Evolutionary conservation across 306 rosid genomes (phyloP).

Genomic region (Cucumis melo): DNA sequence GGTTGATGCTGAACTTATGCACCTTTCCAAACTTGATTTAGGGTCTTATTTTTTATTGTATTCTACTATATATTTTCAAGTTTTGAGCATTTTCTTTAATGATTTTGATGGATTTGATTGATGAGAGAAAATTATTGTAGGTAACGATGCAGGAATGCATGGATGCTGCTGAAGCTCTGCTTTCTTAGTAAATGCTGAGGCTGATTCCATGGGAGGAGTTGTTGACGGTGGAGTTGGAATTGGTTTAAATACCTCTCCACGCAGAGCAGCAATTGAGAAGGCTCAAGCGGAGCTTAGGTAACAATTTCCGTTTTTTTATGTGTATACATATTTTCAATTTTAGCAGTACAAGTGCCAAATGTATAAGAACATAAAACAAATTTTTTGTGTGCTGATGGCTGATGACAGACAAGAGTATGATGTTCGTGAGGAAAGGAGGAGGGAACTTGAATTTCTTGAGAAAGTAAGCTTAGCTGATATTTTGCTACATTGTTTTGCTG

Average conservation of each 20-base stretch:
- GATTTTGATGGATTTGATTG: slow-evolving; percentile 16
- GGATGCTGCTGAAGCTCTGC: slow-evolving; percentile 71
- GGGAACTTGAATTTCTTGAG: slow-evolving; percentile 93
- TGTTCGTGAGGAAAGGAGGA: slow-evolving; percentile 90
- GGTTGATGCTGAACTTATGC: not conserved
- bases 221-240: slow-evolving; percentile 90
- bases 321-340: not conserved
- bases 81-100: not conserved
- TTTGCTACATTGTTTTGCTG: not conserved
- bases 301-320: slow-evolving; percentile 5
- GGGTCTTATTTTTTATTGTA: not conserved
- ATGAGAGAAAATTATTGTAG: slow-evolving; percentile 33
- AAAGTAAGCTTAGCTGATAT: slow-evolving; percentile 38
- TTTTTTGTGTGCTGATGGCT: slow-evolving; percentile 28
- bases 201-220: slow-evolving; percentile 99
- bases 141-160: slow-evolving; percentile 67
- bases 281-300: slow-evolving; percentile 97
- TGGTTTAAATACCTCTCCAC: slow-evolving; percentile 93
- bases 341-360: not conserved
- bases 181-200: slow-evolving; percentile 98
- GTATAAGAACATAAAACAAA: not conserved
- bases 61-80: not conserved
- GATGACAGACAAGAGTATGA: slow-evolving; percentile 82
- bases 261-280: slow-evolving; percentile 81
- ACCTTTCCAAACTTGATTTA: not conserved